Base-by-base conservation (phyloP, 495 filamentous ascomycete genomes). In the Usnea hakonensis region DNA sequence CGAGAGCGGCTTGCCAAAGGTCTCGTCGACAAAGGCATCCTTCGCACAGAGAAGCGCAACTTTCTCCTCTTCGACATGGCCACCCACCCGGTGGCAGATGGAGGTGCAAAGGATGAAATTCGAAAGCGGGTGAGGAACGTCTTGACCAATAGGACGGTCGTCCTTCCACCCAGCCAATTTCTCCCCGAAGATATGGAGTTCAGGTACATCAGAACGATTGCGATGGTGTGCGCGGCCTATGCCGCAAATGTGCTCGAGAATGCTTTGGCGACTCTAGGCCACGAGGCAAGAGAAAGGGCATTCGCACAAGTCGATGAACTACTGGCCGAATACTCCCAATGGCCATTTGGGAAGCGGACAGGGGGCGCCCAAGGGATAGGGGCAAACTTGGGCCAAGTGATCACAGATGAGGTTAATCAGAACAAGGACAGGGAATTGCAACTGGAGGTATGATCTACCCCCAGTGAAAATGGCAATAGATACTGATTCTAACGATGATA, bases 21-120 rank as follows among this genome's bases (percentile, higher is more conserved):
- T n/a, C 85, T 98, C 33, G 94, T 98, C 35, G 94, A 98, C 76
- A 98, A 98, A 77, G 94, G 94, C 59, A 96, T 98, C 73, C 84
- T 98, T 55, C 89, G 94, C 68, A 98, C 94, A 61, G 94, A 98
- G 76, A 98, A 98, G 79, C 90, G 90, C 73, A 98, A 98, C 78
- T 98, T 98, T 77, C 83, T 98, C 67, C 88, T 98, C 58, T 98
- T 98, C 77, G 94, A 98, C 77, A 98, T 98, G 94, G 94, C 94
- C 16, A 98, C 94, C 50, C 94, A 97, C 73, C 94, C 94, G n/a
- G 91, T 98, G 35, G 94, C 90, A 63, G 94, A 97, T 72, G 89
- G 90, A 64, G 93, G 91, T 68, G 94, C 94, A 58, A 98, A 98
- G 77, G 94, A 98, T 67, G 94, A 98, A 76, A 90, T 98, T 67